Percentiles rank a stretch among this genome's conserved stretches.
Conservation (phyloP, 176 grass and related monocot species). For the Tillandsia fasciculata region DNA sequence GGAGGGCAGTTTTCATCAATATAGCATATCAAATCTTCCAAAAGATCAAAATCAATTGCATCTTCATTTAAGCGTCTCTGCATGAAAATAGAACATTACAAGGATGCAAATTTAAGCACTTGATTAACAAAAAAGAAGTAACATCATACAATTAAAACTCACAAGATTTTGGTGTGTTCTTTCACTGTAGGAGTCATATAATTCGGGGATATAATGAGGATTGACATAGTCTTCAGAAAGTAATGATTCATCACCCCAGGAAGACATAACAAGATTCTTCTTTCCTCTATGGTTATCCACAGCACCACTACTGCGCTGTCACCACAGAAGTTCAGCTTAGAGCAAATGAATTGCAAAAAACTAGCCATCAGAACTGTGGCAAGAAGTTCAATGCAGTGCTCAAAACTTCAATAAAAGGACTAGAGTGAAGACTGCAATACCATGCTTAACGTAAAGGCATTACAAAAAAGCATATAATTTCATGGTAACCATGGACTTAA, state of each 20-base stretch:
- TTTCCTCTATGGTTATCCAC: constrained; percentile 88
- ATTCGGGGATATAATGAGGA: constrained; percentile 61
- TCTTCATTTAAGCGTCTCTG: constrained; percentile 91
- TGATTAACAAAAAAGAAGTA: not conserved
- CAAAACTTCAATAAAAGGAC: too few relatives aligned
- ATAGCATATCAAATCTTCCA: constrained; percentile 96
- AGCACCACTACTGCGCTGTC: constrained; percentile 59
- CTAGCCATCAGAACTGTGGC: too few relatives aligned
- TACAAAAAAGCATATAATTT: too few relatives aligned
- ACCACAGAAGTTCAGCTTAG: constrained; percentile 12
- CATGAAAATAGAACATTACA: not conserved
- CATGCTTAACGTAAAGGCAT: too few relatives aligned
- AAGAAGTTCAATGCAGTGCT: too few relatives aligned
- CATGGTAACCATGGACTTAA: too few relatives aligned
- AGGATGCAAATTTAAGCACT: not conserved
- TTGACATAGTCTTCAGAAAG: constrained; percentile 95
- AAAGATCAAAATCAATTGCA: constrained; percentile 88
- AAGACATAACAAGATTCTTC: constrained; percentile 88
- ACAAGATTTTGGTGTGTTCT: constrained; percentile 86
- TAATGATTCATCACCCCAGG: constrained; percentile 83
- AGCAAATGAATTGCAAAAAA: too few relatives aligned
- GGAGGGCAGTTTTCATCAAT: constrained; percentile 67
- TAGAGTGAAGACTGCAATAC: too few relatives aligned
- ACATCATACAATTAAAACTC: constrained; percentile 17
- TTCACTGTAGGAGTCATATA: constrained; percentile 67